These are phyloP conservation scores for Lipomyces yamanashiensis DNA, from an alignment of 805 yeast genomes.

Conservation along the genomic window DNA sequence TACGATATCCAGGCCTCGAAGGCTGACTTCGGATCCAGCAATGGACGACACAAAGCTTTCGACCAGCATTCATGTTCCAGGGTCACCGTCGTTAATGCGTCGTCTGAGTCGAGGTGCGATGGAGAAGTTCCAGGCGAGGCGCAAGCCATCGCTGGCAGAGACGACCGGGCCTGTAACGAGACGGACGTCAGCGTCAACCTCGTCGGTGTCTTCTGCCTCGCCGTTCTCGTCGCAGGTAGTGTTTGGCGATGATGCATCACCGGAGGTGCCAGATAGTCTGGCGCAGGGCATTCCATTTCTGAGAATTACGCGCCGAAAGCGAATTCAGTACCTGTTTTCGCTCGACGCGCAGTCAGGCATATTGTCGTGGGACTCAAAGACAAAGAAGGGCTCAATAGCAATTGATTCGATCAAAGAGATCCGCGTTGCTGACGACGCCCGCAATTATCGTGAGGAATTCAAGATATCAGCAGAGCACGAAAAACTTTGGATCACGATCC, in stretches of 20 bases:
- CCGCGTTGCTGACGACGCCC: conserved; percentile 70
- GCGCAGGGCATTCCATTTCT: conserved; percentile 65
- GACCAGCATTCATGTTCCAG: neutral
- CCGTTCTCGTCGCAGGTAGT: neutral
- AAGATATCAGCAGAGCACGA: conserved; percentile 69
- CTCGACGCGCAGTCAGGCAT: conserved; percentile 61
- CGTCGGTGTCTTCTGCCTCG: neutral
- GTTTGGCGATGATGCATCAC: conserved; percentile 33
- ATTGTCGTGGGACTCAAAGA: conserved; percentile 61
- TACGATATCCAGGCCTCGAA: neutral
- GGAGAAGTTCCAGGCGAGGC: conserved; percentile 23
- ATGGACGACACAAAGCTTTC: conserved; percentile 6
- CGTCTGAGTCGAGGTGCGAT: conserved; percentile 37
- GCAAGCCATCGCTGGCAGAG: conserved; percentile 6
- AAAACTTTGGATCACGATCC: conserved; percentile 77
- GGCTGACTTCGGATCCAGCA: neutral
- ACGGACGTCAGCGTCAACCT: conserved; percentile 6
- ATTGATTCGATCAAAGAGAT: conserved; percentile 70
- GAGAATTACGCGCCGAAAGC: conserved; percentile 72
- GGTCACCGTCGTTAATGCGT: conserved; percentile 28
- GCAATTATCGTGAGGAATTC: conserved; percentile 83
- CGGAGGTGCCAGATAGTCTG: conserved; percentile 55
- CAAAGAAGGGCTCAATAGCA: conserved; percentile 43
- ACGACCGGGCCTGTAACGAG: conserved; percentile 16
- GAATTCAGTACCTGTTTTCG: conserved; percentile 59